Conservation (phyloP, 2,329 filamentous ascomycete genomes). For the Lasiodiplodia sp. region DNA sequence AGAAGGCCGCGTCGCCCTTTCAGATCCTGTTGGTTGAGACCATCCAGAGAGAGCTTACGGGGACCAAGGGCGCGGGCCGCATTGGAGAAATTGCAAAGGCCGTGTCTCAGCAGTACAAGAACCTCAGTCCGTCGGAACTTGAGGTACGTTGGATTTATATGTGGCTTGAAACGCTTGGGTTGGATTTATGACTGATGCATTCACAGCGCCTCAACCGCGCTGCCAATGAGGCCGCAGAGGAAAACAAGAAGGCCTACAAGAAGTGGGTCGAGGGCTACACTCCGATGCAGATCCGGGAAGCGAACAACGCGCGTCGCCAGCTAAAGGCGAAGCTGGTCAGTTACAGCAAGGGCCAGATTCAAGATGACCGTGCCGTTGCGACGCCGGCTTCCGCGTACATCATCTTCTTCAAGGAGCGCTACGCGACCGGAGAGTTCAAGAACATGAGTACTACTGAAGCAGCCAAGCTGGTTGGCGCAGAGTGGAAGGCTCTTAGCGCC, state of each 20-base stretch:
- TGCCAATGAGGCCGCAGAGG: constrained; percentile 55
- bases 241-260: constrained; percentile 55
- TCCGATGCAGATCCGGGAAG: constrained; percentile 63
- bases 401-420: constrained; percentile 56
- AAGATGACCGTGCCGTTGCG: constrained; percentile 64
- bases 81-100: constrained; percentile 36
- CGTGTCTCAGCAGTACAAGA: constrained; percentile 37
- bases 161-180: not conserved
- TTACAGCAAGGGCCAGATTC: constrained; percentile 43
- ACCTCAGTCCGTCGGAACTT: constrained; percentile 42
- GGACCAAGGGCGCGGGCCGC: not conserved
- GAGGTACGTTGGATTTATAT: constrained; percentile 39
- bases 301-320: constrained; percentile 63
- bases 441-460: constrained; percentile 52
- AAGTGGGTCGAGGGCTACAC: constrained; percentile 64
- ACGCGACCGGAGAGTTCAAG: constrained; percentile 58
- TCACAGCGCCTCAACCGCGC: constrained; percentile 61
- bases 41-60: not conserved
- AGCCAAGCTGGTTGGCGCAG: constrained; percentile 49
- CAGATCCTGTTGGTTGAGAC: not conserved
- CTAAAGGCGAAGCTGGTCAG: constrained; percentile 37
- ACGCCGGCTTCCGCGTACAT: constrained; percentile 48
- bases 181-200: not conserved
- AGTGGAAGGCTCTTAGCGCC: constrained; percentile 58
- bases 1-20: constrained; percentile 34